These are phyloP conservation scores for Ceratobasidium sp. DNA, from an alignment of 1,284 basidiomycete species.

Conservation along the genomic window DNA sequence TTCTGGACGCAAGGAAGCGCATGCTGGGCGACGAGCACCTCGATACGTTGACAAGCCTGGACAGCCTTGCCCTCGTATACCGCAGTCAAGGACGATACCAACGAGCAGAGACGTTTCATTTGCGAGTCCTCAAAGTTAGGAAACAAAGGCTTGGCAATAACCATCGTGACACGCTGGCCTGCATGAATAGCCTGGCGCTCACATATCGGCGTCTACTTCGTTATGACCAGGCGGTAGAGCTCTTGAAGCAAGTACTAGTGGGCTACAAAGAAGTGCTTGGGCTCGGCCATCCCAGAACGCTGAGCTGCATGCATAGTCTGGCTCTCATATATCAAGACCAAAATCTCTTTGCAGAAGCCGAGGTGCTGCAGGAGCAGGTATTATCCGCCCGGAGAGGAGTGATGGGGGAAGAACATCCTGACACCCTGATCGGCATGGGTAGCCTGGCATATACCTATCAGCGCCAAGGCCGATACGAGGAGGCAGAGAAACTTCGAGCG, in stretches of 20 bases:
- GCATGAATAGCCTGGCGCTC: background rate
- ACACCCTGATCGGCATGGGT: background rate
- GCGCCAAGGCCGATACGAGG: background rate
- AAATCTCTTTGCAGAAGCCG: background rate
- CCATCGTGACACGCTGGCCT: background rate
- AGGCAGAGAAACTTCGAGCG: constrained; percentile 3
- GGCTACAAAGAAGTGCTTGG: background rate
- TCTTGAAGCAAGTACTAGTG: background rate
- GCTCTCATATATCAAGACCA: background rate
- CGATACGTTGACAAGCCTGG: background rate
- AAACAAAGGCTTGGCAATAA: background rate
- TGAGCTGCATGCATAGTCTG: background rate
- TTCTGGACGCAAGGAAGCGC: background rate
- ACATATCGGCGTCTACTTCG: background rate
- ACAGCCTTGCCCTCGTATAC: background rate
- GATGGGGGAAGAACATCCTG: constrained; percentile 13
- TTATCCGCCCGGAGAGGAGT: background rate
- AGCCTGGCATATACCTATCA: background rate
- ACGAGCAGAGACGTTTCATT: background rate
- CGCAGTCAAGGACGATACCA: background rate
- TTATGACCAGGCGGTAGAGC: background rate
- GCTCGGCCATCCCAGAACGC: background rate
- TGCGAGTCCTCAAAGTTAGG: background rate
- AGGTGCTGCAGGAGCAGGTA: background rate
- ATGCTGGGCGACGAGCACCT: background rate